A percentile compares a stretch with the other conserved stretches of the same genome.
These are phyloP conservation scores for Rhinocladiella mackenziei DNA, from an alignment of 2,329 filamentous ascomycete species.

Conservation along the genomic window DNA sequence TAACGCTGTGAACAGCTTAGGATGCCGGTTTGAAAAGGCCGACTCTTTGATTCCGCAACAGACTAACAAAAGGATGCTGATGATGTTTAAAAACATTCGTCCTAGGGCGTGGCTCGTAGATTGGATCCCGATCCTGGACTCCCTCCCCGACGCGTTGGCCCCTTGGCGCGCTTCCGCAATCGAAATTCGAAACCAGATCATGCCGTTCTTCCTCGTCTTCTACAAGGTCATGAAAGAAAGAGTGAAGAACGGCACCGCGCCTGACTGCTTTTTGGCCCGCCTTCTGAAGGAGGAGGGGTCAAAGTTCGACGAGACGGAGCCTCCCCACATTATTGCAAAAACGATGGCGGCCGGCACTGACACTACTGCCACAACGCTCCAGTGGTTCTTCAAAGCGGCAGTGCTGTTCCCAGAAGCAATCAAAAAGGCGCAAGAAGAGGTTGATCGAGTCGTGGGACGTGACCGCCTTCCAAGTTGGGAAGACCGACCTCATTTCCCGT, in stretches of 20 bases:
- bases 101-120: constrained; percentile 38
- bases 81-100: constrained; percentile 13
- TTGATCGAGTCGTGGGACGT: constrained; percentile 34
- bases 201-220: constrained; percentile 14
- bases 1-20: constrained; percentile 6
- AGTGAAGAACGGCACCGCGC: constrained; percentile 6
- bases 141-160: constrained; percentile 37
- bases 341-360: constrained; percentile 16
- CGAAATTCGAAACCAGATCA: constrained; percentile 5
- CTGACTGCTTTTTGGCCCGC: constrained; percentile 16
- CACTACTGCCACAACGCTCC: constrained; percentile 17
- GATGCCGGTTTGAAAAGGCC: constrained; percentile 9
- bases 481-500: constrained; percentile 37
- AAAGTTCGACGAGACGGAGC: constrained; percentile 13
- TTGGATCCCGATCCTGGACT: constrained; percentile 41
- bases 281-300: constrained; percentile 9
- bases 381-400: constrained; percentile 20
- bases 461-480: constrained; percentile 35
- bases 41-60: constrained; percentile 11
- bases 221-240: constrained; percentile 15
- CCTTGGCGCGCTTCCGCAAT: constrained; percentile 29
- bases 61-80: constrained; percentile 7
- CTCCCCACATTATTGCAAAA: constrained; percentile 8
- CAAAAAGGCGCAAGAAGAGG: constrained; percentile 35
- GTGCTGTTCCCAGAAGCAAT: constrained; percentile 51